Evolutionary conservation across 148 eudicot genomes (phyloP), one percentile per base, ranked within the genome.

Genomic region (Vaccinium myrtillus): DNA sequence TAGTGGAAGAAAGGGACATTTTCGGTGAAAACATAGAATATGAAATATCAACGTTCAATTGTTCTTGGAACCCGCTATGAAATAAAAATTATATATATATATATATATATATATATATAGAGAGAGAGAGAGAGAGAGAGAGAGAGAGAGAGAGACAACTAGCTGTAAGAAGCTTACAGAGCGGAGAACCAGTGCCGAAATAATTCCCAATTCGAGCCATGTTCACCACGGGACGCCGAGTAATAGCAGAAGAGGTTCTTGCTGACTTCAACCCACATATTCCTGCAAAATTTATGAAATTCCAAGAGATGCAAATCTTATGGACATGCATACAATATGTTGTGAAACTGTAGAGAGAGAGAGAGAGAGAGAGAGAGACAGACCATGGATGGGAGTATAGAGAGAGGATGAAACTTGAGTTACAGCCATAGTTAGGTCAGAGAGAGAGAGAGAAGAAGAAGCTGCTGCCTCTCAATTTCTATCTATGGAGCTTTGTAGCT

Each of bases 391-490:
- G 23, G 91, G 87, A 71, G 92, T 73, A 75, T 86, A 89, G 82
- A 93, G 91, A 46, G 92, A 90, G 49, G 89, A 86, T 39, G 94
- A 91, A 65, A 90, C 85, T 76, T 92, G 93, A 88, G 90, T 81
- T 12, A 77, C 83, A 56, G 91, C 89, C 94, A 93, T 93, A 15
- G 49, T 16, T 5, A 2, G 5, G 49, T 12, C 4, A 15, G 21
- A 32, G 76, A 30, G 76, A 32, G 76, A 32, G 75, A 21, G 9
- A 1, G 9, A 15, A 21, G 48, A 18, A 0, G 1, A 2, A 12
- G 61, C 23, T 18, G 55, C 18, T 4, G 50, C 86, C 86, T 79
- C 30, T 77, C 65, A 50, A 83, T 78, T 43, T 48, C 88, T 83
- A 71, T 87, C 86, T 49, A 4, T 18, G 30, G 23, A 30, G 18